Evolutionary conservation across 495 filamentous ascomycete genomes (phyloP), one percentile per base, ranked within the genome.

Genomic region (Schizothecium vesticola): DNA sequence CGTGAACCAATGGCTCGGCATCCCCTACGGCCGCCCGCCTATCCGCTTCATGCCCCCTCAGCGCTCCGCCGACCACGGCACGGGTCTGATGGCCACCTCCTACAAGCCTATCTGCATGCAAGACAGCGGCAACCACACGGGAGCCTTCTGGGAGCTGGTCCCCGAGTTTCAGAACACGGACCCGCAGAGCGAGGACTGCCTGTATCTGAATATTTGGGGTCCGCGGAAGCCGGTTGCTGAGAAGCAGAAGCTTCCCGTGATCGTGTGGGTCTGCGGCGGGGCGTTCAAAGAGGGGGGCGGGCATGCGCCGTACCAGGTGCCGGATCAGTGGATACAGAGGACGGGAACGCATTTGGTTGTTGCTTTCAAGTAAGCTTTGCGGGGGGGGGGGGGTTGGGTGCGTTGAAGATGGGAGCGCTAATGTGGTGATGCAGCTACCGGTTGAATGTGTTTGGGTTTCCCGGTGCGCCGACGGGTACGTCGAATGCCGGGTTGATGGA

Each of bases 381-480:
- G n/a, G n/a, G n/a, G n/a, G n/a, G n/a, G n/a, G n/a, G n/a, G n/a
- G n/a, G n/a, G n/a, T n/a, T n/a, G n/a, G n/a, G n/a, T n/a, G n/a
- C n/a, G n/a, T n/a, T n/a, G n/a, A n/a, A n/a, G n/a, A n/a, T n/a
- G n/a, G n/a, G n/a, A n/a, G n/a, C n/a, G n/a, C n/a, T n/a, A n/a
- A n/a, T n/a, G n/a, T n/a, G n/a, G n/a, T n/a, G n/a, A n/a, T n/a
- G n/a, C n/a, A n/a, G n/a, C 73, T 89, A 88, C 70, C 85, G 88
- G 12, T 68, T 89, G 56, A 87, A 87, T 70, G 81, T 90, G 63
- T 88, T 89, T 71, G 83, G 85, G 23, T 88, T 86, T 61, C 85
- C 86, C 8, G 81, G 69, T 11, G 13, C 24, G 24, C 19, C 58
- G 58, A 23, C 11, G n/a, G 58, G 19, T 11, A 24, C 64, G 29